Evolutionary conservation across 345 rosid species (phyloP), one percentile per base, ranked within the genome.

Genomic region (Rhodamnia argentea): DNA sequence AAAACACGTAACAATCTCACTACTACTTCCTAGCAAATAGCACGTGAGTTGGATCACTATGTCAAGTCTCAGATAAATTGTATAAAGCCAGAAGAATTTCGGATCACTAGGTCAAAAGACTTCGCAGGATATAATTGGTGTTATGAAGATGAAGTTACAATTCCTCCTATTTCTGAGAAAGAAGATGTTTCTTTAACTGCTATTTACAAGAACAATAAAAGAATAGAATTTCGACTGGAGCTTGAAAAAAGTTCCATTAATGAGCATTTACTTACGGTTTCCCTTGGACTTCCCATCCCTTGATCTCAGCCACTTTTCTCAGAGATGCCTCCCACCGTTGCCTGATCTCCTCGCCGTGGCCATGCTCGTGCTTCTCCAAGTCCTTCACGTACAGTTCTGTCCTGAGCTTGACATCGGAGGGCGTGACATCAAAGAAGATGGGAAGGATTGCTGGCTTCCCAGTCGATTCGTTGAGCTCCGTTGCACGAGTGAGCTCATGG

Each of bases 401-500:
- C 44, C 44, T 42, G 44, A 42, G 44, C 44, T 42, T 42, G 44
- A 42, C 5, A 4, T 42, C 44, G 44, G 44, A 42, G 44, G 44
- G 44, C 5, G 44, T 11, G 13, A 58, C 15, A 1, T 62, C 75
- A 13, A 62, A 62, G 75, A 62, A 62, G 40, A 62, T 29, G 40
- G 74, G 75, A 1, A 62, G 75, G 22, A 62, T 29, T 10, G 7
- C 0, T 2, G 5, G 42, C 75, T 29, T 29, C 11, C 2, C 2
- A 0, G 11, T 7, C 5, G 5, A 62, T 0, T 29, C 3, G 0
- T 27, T 29, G 75, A 62, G 75, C 42, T 62, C 0, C 11, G 0
- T 29, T 37, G 4, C 42, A 6, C 0, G 11, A 62, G 75, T 5
- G 1, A 62, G 75, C 11, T 62, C 42, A 0, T 1, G 3, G 76